A percentile compares a stretch with the other conserved stretches of the same genome.
Conservation (phyloP, 768 basidiomycete genomes). For the Psilocybe subaeruginosa region DNA sequence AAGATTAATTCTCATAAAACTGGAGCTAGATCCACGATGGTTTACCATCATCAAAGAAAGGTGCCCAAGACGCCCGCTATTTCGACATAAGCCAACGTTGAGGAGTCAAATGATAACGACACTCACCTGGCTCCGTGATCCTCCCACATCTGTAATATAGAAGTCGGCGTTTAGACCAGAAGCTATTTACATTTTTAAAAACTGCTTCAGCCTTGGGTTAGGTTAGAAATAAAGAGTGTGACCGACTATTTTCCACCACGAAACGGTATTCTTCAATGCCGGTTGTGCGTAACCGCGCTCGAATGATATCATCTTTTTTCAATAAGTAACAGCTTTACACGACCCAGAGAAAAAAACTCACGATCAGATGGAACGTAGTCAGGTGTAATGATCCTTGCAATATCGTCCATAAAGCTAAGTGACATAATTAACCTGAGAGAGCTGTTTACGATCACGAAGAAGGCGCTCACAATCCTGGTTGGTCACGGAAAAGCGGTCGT, state of each 20-base stretch:
- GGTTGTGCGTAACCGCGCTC: constrained; percentile 72
- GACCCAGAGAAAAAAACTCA: constrained; percentile 29
- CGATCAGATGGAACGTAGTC: constrained; percentile 69
- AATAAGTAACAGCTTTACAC: not conserved
- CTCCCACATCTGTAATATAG: constrained; percentile 74
- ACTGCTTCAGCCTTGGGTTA: no score
- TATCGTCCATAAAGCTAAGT: constrained; percentile 74
- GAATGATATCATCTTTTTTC: constrained; percentile 66
- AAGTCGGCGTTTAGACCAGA: constrained; percentile 54
- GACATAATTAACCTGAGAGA: not conserved
- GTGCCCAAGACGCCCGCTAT: constrained; percentile 69
- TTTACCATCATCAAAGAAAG: constrained; percentile 75
- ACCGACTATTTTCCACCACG: constrained; percentile 54
- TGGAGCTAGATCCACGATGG: not conserved
- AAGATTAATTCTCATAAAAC: not conserved
- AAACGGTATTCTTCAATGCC: constrained; percentile 78
- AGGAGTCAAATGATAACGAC: not conserved
- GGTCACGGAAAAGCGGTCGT: constrained; percentile 57
- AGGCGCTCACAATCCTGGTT: constrained; percentile 68
- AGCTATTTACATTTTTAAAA: constrained; percentile 19
- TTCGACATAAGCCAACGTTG: not conserved
- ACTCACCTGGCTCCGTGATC: constrained; percentile 53
- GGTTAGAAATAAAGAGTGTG: constrained; percentile 1
- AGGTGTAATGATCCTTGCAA: constrained; percentile 54
- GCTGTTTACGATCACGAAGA: not conserved